Base-by-base conservation (phyloP, 2,329 filamentous ascomycete genomes). In the Colletotrichum truncatum region DNA sequence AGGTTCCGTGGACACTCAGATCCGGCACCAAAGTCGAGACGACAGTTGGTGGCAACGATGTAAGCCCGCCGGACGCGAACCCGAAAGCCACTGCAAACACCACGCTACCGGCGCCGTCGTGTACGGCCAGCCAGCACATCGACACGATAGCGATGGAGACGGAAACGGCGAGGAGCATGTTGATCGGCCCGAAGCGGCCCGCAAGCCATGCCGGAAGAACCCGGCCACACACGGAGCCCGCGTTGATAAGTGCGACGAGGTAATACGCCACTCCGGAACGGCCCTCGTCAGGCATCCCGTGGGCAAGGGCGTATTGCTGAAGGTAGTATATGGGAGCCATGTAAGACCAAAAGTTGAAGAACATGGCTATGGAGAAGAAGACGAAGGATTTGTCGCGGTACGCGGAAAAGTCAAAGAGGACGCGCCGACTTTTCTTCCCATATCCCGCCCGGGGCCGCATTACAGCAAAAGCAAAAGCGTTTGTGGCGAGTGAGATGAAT, bases 221-320 rank as follows among this genome's bases (percentile, higher is more conserved):
- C 6, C 85, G 80, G 0, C 85, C 85, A 7, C 83, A 75, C 7
- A 85, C 75, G 1, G 82, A 83, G 0, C 81, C 78, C 1, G 80
- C 83, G 71, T 86, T 87, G 52, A 86, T 77, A 48, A 87, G 81
- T 2, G 84, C 75, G 4, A 87, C 73, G 23, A 86, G 75, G 64
- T 86, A 85, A 14, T 77, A 73, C 2, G 77, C 78, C 5, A 83
- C 69, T 11, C 39, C 51, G 9, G 30, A n/a, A 6, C 25, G 9
- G 21, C 71, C 71, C 30, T 70, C 68, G 4, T 71, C 70, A 1
- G 74, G 72, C 43, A 76, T 64, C 1, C 77, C 74, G 5, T 74
- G 69, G n/a, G 72, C 70, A 3, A 78, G 70, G 3, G 82, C 80
- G 48, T 81, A 85, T 1, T 73, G 73, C 55, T 81, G 77, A 32